Conservation (phyloP, 805 yeast genomes). For the Candida germanica region DNA sequence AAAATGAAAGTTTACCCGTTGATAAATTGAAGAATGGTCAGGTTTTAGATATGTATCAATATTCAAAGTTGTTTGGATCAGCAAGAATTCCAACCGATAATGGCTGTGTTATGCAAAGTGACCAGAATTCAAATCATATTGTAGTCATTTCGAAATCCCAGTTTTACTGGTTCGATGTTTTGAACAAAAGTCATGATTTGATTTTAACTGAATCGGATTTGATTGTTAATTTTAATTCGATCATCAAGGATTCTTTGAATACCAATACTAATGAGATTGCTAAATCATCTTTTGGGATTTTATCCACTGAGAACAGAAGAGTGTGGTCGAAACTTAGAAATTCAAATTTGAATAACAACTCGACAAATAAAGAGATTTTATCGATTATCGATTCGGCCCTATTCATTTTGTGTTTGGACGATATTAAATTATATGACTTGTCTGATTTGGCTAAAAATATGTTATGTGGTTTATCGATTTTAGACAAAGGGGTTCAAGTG, state of each 20-base stretch:
- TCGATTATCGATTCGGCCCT: constrained; percentile 76
- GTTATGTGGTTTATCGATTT: constrained; percentile 78
- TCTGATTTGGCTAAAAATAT: constrained; percentile 74
- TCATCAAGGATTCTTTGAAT: constrained; percentile 65
- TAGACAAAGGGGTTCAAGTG: constrained; percentile 83
- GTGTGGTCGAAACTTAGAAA: constrained; percentile 80
- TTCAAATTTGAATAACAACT: constrained; percentile 40
- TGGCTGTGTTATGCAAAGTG: constrained; percentile 86
- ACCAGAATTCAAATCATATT: constrained; percentile 70
- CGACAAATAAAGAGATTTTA: constrained; percentile 65
- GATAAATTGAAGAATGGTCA: constrained; percentile 61
- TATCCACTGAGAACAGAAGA: constrained; percentile 86
- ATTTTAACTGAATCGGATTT: constrained; percentile 73
- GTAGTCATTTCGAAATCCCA: constrained; percentile 82
- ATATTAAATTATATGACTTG: constrained; percentile 60
- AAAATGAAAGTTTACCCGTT: constrained; percentile 69
- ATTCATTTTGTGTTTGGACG: constrained; percentile 81
- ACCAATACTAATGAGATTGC: constrained; percentile 59
- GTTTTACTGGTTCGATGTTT: constrained; percentile 92
- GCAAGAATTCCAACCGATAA: constrained; percentile 76
- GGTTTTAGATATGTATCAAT: constrained; percentile 88
- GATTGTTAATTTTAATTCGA: constrained; percentile 68
- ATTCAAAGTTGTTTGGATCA: constrained; percentile 81
- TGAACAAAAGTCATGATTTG: constrained; percentile 69
- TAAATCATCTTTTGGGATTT: constrained; percentile 78